These are phyloP conservation scores for Dactylonectria macrodidyma DNA, from an alignment of 2,329 filamentous ascomycete genomes.

Conservation along the genomic window DNA sequence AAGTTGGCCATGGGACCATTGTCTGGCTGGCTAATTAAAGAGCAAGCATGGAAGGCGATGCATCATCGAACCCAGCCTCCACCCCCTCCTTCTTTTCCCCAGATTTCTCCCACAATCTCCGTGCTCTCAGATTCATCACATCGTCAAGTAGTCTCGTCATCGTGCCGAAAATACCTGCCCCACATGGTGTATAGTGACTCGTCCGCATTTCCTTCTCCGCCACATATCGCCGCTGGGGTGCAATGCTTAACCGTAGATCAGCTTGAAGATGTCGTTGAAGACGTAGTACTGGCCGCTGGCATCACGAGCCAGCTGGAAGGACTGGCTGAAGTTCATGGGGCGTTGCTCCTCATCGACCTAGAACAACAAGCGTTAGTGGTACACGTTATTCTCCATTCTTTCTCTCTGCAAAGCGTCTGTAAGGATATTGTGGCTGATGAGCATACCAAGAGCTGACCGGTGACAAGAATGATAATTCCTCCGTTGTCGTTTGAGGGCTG, in stretches of 20 bases:
- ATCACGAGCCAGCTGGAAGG: slow-evolving; percentile 87
- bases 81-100: slow-evolving; percentile 15
- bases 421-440: slow-evolving; percentile 8
- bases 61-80: slow-evolving; percentile 27
- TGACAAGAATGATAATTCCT: slow-evolving; percentile 89
- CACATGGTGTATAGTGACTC: slow-evolving; percentile 31
- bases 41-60: slow-evolving; percentile 20
- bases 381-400: not conserved
- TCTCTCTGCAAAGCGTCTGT: slow-evolving; percentile 10
- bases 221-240: not conserved
- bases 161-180: slow-evolving; percentile 21
- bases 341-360: slow-evolving; percentile 89
- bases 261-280: slow-evolving; percentile 95
- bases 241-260: slow-evolving; percentile 76
- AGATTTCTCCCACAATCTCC: slow-evolving; percentile 9
- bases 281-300: slow-evolving; percentile 82
- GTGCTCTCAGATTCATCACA: slow-evolving; percentile 43
- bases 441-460: slow-evolving; percentile 85
- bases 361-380: slow-evolving; percentile 18
- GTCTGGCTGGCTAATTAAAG: slow-evolving; percentile 8
- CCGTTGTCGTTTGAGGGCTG: slow-evolving; percentile 79
- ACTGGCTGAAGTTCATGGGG: slow-evolving; percentile 92
- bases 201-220: slow-evolving; percentile 3
- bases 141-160: slow-evolving; percentile 38
- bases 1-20: slow-evolving; percentile 10